Evolutionary conservation across 1,284 basidiomycete species (phyloP), one percentile per base, ranked within the genome.

Genomic region (Retiboletus flavoniger): DNA sequence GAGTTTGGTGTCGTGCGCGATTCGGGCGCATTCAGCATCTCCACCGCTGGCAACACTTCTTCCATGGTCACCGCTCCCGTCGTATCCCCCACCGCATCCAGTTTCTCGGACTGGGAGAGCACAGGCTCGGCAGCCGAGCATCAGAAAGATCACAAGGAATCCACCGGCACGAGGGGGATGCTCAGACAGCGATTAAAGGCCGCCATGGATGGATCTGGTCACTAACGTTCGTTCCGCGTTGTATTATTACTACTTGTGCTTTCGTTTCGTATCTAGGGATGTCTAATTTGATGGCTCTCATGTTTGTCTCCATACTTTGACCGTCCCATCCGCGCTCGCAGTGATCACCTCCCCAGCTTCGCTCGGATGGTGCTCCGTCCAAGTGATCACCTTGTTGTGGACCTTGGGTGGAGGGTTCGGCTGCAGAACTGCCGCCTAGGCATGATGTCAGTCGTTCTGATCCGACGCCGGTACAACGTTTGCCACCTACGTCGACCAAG

Each of bases 281-380:
- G 40, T 53, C 21, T 40, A 53, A 49, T 50, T 8, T 24, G 10
- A 48, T 48, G 44, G 19, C 42, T 32, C 19, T 65, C 26, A 69
- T 43, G 74, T 74, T 59, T 78, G 70, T 59, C 79, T 76, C 92
- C 92, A 95, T 11, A 94, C 82, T 68, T 92, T 93, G 51, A 87
- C 87, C 1, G 83, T 85, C 19, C 92, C 92, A 71, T 95, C 95
- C 16, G 89, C 89, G 61, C 91, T 92, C 3, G 92, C 85, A 9
- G 93, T 95, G 47, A 95, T 75, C 79, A 96, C 81, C 70, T 95
- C 91, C 32, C 83, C 82, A 1, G 84, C 79, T 54, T 91, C 87
- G n/a, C 78, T 81, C 4, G 92, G 93, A 72, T 94, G 89, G 60
- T 90, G 82, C 69, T 96, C 93, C 1, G 92, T 87, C 91, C 94